Conservation (phyloP, 495 filamentous ascomycete genomes). For the Rhizodiscina lignyota region DNA sequence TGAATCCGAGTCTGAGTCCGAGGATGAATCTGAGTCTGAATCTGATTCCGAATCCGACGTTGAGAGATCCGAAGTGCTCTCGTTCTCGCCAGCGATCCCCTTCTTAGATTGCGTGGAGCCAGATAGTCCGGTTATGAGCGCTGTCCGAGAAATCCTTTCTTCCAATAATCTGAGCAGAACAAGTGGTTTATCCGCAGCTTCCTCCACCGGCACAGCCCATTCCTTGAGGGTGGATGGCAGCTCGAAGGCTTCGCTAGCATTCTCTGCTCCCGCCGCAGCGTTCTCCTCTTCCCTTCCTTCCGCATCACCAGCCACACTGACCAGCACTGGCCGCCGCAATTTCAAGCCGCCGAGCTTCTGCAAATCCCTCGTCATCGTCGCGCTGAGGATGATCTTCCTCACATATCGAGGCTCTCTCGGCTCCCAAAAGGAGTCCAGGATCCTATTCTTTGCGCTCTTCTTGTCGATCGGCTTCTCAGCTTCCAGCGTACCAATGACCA, state of each 20-base stretch:
- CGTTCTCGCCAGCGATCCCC: no score
- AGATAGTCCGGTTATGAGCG: no score
- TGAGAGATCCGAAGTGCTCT: neutral
- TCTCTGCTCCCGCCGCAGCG: conserved; percentile 9
- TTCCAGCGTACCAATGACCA: conserved; percentile 50
- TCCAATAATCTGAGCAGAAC: conserved; percentile 49
- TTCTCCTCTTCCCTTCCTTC: conserved; percentile 18
- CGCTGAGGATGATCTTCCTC: conserved; percentile 68
- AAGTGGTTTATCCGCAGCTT: conserved; percentile 68
- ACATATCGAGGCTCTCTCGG: conserved; percentile 24
- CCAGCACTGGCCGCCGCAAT: conserved; percentile 54
- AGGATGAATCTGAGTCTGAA: conserved; percentile 20
- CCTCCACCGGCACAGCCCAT: conserved; percentile 53
- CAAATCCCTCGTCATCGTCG: conserved; percentile 84
- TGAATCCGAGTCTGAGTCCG: conserved; percentile 18
- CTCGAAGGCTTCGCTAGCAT: conserved; percentile 24
- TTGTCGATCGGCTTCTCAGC: conserved; percentile 29
- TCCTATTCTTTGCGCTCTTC: conserved; percentile 28
- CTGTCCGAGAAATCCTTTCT: conserved; percentile 17
- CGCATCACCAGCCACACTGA: conserved; percentile 47
- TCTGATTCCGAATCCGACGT: conserved; percentile 20
- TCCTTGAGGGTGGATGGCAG: conserved; percentile 59
- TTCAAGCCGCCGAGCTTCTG: conserved; percentile 60
- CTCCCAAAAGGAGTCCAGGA: conserved; percentile 20
- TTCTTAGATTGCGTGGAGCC: no score